Evolutionary conservation across 164 flowering plant species (phyloP), one percentile per base, ranked within the genome.

Genomic region (Amborella trichopoda): DNA sequence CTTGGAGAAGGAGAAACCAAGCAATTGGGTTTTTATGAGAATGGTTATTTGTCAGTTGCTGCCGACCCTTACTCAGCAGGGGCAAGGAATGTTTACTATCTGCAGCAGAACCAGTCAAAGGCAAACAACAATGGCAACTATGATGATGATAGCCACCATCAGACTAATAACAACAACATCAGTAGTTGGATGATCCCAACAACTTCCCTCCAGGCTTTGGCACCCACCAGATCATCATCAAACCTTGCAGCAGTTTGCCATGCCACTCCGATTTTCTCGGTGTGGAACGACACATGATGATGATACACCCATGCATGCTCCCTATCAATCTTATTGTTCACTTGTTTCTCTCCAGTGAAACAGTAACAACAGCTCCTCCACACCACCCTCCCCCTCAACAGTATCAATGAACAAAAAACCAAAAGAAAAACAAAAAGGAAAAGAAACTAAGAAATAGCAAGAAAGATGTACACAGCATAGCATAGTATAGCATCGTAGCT

Each of bases 181-280:
- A 69, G 66, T 48, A 76, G 54, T 30, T 78, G 90, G 90, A 56
- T 76, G 28, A 78, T n/a, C n/a, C n/a, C n/a, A n/a, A n/a, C 89
- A n/a, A 71, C 73, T 11, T 70, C 74, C 5, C 68, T 77, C 27
- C 86, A 72, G 23, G 39, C 69, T 0, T 45, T 68, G 2, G 63
- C 63, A 1, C 70, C 65, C n/a, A n/a, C n/a, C n/a, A n/a, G n/a
- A n/a, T n/a, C n/a, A 13, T 66, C 73, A 60, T 26, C 78, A 2
- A 66, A 27, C 49, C 61, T 24, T 46, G 44, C 67, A 52, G 69
- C 72, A 0, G 60, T 66, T 22, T 65, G 76, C 40, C 73, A 63
- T 41, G 79, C 68, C 37, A 61, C 73, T 23, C 78, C 71, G 5
- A 41, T 70, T 17, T 78, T 74, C 64, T 66, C 77, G 0, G 75